Percentiles rank a stretch among this genome's conserved stretches.
Evolutionary conservation across 345 rosid species (phyloP).

Genomic region (Citrus medica): DNA sequence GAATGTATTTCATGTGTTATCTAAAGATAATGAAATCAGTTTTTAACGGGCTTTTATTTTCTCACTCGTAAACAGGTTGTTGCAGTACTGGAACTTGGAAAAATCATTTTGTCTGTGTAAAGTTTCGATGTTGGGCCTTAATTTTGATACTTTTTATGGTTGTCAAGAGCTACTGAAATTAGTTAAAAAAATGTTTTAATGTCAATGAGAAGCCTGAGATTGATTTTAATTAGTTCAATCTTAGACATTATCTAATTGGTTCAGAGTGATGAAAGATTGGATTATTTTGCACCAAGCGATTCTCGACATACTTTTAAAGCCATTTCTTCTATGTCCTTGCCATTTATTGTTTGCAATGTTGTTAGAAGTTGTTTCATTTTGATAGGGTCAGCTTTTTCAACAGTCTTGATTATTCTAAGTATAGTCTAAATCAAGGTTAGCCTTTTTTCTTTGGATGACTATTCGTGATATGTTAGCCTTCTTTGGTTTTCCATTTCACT

Average conservation of each 20-base stretch:
- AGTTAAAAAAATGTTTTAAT: not conserved
- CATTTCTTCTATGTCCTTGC: not conserved
- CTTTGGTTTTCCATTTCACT: not conserved
- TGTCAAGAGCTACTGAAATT: not conserved
- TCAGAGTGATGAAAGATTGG: not conserved
- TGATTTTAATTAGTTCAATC: not conserved
- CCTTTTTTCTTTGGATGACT: not conserved
- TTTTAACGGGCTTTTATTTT: not conserved
- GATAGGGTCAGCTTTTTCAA: not conserved
- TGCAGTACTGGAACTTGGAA: not conserved
- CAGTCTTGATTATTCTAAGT: not conserved
- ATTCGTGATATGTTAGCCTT: not conserved
- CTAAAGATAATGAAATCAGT: not conserved
- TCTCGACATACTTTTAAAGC: not conserved
- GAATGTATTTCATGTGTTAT: not conserved
- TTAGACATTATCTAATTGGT: not conserved
- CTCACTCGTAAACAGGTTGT: not conserved
- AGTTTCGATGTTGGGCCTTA: not conserved
- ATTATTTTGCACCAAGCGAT: not conserved
- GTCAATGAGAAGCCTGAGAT: not conserved
- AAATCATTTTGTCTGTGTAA: not conserved
- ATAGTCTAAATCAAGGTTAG: not conserved
- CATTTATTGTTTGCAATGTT: not conserved
- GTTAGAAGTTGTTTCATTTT: not conserved
- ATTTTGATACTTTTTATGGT: not conserved